Evolutionary conservation across 2,329 filamentous ascomycete genomes (phyloP), one percentile per base, ranked within the genome.

Genomic region (Clarireedia monteithiana): DNA sequence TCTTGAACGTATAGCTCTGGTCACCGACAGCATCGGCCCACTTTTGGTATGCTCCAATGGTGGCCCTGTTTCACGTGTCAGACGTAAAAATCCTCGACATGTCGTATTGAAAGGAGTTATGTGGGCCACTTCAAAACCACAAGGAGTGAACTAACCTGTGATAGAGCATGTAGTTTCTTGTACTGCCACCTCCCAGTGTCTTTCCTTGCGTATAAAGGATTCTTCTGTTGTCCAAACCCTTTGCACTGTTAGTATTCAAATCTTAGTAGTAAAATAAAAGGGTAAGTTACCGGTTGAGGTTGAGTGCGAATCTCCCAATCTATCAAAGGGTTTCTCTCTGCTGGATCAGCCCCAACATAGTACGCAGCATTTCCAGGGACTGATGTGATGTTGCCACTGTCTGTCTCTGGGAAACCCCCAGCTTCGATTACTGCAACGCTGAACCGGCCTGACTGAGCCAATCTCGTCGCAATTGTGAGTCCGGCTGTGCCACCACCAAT

Each of bases 371-470:
- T 15, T 17, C 47, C 44, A 30, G 53, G 53, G 3, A 30, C 51
- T 17, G 48, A 44, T 7, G 48, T 55, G 5, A 40, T 23, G 3
- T 54, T 26, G 5, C 27, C n/a, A n/a, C 14, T 24, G 14, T 9
- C 1, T 15, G 42, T n/a, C 45, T 54, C 10, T 12, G 40, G 40
- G 42, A 46, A 56, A 12, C 15, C 44, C 1, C 59, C 62, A 5
- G 59, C 60, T 49, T 63, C 59, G 6, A 63, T 48, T 1, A 61
- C 57, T 17, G 59, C 60, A 24, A 63, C 59, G 30, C 39, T 58
- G 14, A 57, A 42, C 4, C 34, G 20, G 6, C 49, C 77, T 70
- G 92, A 91, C 71, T 89, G 81, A 26, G 89, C 49, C n/a, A 77
- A 66, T 5, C 74, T 69, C 26, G 66, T 66, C 4, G 74, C 75